A percentile compares a stretch with the other conserved stretches of the same genome.
phyloP scores from a whole-genome alignment of 164 flowering plant species.

The Cinnamomum micranthum region DNA sequence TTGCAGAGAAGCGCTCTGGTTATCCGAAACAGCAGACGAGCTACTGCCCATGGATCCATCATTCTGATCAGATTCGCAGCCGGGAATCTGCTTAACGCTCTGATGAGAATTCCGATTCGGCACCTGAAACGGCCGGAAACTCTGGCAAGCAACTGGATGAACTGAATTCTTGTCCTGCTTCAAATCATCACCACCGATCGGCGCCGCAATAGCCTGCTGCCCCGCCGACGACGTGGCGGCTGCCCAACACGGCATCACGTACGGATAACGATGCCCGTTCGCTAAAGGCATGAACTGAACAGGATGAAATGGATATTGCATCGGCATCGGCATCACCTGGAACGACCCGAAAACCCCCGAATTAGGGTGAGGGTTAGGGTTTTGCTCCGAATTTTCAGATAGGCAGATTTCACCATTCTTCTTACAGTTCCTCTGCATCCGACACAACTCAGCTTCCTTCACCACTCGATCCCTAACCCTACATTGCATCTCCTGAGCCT shows the following conservation, averaged over 20 bases:
- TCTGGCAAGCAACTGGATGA: constrained; percentile 12
- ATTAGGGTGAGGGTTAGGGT: constrained; percentile 1
- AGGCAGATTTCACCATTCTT: neutral
- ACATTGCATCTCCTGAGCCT: constrained; percentile 10
- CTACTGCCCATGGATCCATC: constrained; percentile 13
- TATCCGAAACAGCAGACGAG: constrained; percentile 18
- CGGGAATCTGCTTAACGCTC: neutral
- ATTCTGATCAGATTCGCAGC: constrained; percentile 6
- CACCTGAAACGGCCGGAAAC: constrained; percentile 12
- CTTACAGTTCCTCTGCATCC: constrained; percentile 1
- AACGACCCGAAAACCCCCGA: neutral
- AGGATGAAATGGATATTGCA: constrained; percentile 9
- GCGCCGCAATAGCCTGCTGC: neutral
- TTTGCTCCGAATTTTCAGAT: neutral
- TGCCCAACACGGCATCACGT: constrained; percentile 24
- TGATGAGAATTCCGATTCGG: neutral
- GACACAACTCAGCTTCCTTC: constrained; percentile 2
- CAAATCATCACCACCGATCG: neutral
- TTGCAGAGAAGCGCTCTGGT: constrained; percentile 10
- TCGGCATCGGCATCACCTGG: neutral
- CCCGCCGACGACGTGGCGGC: constrained; percentile 3
- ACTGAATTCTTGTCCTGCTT: constrained; percentile 10
- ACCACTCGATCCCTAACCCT: constrained; percentile 13
- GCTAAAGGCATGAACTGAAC: constrained; percentile 12
- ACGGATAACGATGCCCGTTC: constrained; percentile 17